phyloP scores from a whole-genome alignment of 495 filamentous ascomycete genomes.

The Darksidea phi region DNA sequence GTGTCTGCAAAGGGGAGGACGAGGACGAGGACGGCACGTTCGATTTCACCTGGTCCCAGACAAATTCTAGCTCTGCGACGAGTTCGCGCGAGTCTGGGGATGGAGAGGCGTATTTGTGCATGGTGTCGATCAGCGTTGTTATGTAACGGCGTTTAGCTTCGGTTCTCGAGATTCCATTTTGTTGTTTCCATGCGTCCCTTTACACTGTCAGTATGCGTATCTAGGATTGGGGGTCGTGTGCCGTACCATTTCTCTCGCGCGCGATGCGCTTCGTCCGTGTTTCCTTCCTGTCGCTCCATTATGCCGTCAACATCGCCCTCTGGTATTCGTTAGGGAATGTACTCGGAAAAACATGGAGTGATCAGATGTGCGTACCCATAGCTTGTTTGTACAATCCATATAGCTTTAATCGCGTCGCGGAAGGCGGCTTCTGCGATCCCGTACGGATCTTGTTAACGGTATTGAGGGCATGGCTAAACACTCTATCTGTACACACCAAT shows the following conservation, averaged over 20 bases:
- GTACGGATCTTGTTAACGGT: conserved; percentile 97
- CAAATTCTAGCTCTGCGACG: conserved; percentile 92
- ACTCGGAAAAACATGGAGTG: neutral
- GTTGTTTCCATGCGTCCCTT: conserved; percentile 87
- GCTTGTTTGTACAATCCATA: conserved; percentile 99
- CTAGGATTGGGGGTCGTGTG: neutral
- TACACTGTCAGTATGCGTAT: neutral
- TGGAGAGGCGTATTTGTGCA: conserved; percentile 86
- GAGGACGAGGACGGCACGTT: conserved; percentile 65
- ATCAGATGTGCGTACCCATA: conserved; percentile 60
- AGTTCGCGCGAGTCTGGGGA: conserved; percentile 83
- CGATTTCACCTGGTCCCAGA: conserved; percentile 95
- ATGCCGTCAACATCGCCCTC: conserved; percentile 93
- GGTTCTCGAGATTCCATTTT: conserved; percentile 75
- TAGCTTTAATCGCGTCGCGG: conserved; percentile 78
- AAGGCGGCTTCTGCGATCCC: conserved; percentile 81
- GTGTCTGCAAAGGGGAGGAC: conserved; percentile 46
- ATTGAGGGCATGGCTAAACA: conserved; percentile 97
- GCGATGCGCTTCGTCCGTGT: conserved; percentile 52
- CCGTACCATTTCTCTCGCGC: conserved; percentile 63
- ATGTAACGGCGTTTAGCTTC: conserved; percentile 95
- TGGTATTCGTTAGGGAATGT: conserved; percentile 32
- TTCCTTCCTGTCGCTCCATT: conserved; percentile 74
- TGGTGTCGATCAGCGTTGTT: conserved; percentile 87
- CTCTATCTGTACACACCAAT: conserved; percentile 63